These are phyloP conservation scores for Platismatia glauca DNA, from an alignment of 495 filamentous ascomycete genomes.

Conservation along the genomic window DNA sequence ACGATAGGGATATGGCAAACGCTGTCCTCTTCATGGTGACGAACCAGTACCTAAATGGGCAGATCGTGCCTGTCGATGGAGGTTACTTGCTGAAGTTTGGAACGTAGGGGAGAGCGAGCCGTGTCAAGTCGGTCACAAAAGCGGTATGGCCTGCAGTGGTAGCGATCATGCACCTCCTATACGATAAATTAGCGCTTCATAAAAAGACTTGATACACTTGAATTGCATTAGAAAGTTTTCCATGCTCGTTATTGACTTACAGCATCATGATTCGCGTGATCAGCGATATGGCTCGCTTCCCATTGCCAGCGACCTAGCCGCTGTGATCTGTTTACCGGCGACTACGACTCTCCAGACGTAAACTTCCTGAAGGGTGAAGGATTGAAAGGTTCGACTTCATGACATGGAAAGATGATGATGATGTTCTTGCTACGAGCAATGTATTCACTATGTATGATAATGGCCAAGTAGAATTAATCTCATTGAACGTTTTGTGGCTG, in stretches of 20 bases:
- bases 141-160: background rate
- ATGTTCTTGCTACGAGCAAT: too few relatives aligned
- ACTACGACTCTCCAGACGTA: too few relatives aligned
- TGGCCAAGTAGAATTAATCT: too few relatives aligned
- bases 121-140: background rate
- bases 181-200: background rate
- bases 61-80: conserved; percentile 59
- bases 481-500: too few relatives aligned
- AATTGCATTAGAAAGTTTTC: background rate
- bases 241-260: background rate
- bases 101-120: background rate
- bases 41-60: conserved; percentile 67
- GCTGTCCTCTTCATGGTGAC: conserved; percentile 51
- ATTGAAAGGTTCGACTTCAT: too few relatives aligned
- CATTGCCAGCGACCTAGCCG: background rate
- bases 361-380: too few relatives aligned
- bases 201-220: background rate
- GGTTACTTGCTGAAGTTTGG: conserved; percentile 40
- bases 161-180: too few relatives aligned
- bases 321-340: background rate
- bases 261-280: background rate
- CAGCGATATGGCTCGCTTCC: too few relatives aligned
- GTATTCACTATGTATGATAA: too few relatives aligned
- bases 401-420: too few relatives aligned
- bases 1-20: conserved; percentile 67